Conservation (phyloP, 805 yeast species). For the Pichia manshurica region DNA sequence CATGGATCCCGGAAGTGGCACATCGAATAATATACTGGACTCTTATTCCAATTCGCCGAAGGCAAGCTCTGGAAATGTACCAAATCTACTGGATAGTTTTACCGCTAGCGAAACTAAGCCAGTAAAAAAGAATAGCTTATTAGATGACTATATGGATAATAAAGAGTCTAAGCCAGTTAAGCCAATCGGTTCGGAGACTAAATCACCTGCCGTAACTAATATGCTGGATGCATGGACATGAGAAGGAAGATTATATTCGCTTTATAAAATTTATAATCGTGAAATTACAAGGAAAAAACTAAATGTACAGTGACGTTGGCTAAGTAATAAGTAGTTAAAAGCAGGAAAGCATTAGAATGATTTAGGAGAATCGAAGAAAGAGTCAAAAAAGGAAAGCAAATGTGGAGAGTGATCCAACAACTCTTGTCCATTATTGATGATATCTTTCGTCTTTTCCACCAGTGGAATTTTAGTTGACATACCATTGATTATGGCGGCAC, state of each 20-base stretch:
- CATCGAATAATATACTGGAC: background rate
- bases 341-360: background rate
- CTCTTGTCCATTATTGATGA: conserved; percentile 19
- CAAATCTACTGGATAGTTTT: conserved; percentile 8
- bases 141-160: conserved; percentile 4
- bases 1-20: background rate
- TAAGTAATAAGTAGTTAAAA: background rate
- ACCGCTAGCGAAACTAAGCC: background rate
- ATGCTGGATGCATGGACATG: conserved; percentile 60
- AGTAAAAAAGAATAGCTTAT: background rate
- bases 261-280: conserved; percentile 3
- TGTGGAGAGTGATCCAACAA: conserved; percentile 18
- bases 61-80: background rate
- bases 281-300: no score
- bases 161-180: background rate
- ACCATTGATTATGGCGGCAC: conserved; percentile 4
- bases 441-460: conserved; percentile 15
- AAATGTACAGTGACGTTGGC: no score
- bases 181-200: background rate
- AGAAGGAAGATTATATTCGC: background rate
- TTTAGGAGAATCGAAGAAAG: conserved; percentile 16
- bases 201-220: conserved; percentile 49
- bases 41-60: background rate
- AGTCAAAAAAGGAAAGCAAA: conserved; percentile 21
- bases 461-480: conserved; percentile 13